A percentile compares a stretch with the other conserved stretches of the same genome.
Conservation (phyloP, 2,329 filamentous ascomycete species). For the Trichoderma gracile region DNA sequence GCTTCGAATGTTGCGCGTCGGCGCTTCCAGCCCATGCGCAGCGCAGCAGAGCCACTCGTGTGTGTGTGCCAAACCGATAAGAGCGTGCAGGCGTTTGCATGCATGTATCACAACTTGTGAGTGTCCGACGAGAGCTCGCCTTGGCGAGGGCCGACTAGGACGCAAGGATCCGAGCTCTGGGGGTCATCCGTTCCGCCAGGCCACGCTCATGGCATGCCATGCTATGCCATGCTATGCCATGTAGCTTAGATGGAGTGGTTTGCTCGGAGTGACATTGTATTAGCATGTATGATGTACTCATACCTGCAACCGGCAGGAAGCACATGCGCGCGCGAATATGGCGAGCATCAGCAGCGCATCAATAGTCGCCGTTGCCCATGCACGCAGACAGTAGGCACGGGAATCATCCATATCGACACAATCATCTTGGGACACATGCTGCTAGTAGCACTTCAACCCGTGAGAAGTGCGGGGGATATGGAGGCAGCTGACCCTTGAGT, state of each 20-base stretch:
- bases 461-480: constrained; percentile 7
- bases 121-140: constrained; percentile 3
- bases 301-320: not conserved
- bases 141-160: constrained; percentile 16
- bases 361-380: not conserved
- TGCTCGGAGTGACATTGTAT: not conserved
- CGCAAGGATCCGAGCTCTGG: constrained; percentile 21
- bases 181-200: constrained; percentile 7
- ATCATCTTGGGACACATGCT: not conserved
- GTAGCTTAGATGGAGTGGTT: not conserved
- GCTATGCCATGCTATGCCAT: constrained; percentile 15
- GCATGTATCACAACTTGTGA: too few relatives aligned
- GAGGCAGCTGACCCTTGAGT: constrained; percentile 15
- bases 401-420: constrained; percentile 5
- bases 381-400: constrained; percentile 21
- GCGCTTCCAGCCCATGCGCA: constrained; percentile 8
- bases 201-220: not conserved
- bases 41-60: not conserved
- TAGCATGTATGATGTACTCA: not conserved
- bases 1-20: not conserved
- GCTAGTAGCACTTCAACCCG: not conserved
- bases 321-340: constrained; percentile 3
- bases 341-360: constrained; percentile 22
- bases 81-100: not conserved
- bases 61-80: constrained; percentile 1